Base-by-base conservation (phyloP, 2,329 filamentous ascomycete genomes). In the Colletotrichum godetiae region DNA sequence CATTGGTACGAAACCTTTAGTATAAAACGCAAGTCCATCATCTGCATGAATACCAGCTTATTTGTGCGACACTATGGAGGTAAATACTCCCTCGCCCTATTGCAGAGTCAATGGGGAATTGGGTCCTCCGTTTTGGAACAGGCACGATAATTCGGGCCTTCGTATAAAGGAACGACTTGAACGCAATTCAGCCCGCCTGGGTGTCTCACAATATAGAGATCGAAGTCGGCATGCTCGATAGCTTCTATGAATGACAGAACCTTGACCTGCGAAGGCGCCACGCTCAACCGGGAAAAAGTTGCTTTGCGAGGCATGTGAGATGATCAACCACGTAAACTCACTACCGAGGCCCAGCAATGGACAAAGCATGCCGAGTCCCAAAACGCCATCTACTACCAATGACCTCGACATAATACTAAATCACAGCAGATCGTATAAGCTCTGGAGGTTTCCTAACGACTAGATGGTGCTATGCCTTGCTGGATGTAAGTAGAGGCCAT, bases 121-220 rank as follows among this genome's bases (percentile, higher is more conserved):
- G 35, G 11, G 24, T 79, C 27, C 75, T 79, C 46, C 85, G 87
- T 66, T 78, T 86, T 49, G 85, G 81, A 4, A 82, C 81, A 3
- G 85, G 85, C 4, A 82, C 81, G 4, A 85, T 85, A 1, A 87
- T 90, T 76, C 92, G 90, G 91, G 90, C 91, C 12, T 90, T 94
- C 67, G 89, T 92, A 77, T 88, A n/a, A 61, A 91, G 90, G 35
- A 92, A 89, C 10, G 92, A 93, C 77, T 84, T 93, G 5, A 92
- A 90, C 1, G 90, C 91, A 1, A 90, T 93, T 31, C 92, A 93
- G 77, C 91, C 91, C 1, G 82, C 83, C 4, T 85, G 88, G 63
- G 91, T 94, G 1, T 92, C 93, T 0, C 88, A 88, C 22, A 95
- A 95, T 74, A 91, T 95, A 15, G 89, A 90, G 74, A 95, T 95